A percentile compares a stretch with the other conserved stretches of the same genome.
phyloP scores from a whole-genome alignment of 257 asterid species.

The Fraxinus pennsylvanica region DNA sequence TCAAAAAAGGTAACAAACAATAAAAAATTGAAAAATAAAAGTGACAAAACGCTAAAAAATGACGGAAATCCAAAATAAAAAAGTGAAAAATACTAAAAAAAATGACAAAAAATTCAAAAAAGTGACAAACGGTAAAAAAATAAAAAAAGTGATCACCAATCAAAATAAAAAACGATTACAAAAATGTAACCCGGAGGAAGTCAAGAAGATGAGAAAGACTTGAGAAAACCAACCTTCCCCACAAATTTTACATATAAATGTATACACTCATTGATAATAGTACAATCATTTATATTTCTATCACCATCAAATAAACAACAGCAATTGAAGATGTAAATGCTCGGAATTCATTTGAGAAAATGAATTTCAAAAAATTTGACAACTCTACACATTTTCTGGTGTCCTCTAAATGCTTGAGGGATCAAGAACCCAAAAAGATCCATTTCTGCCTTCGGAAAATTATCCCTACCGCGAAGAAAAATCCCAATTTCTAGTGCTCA shows the following conservation, averaged over 20 bases:
- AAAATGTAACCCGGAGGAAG: no score
- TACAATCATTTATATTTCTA: background rate
- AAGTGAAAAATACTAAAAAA: no score
- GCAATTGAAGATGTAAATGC: background rate
- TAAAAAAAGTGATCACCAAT: no score
- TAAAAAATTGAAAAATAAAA: no score
- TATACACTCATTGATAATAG: background rate
- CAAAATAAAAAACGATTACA: no score
- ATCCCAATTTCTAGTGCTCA: background rate
- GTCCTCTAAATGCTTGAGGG: conserved; percentile 19
- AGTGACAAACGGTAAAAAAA: no score
- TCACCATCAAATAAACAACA: background rate
- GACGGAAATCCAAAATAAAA: no score
- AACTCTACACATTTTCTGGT: background rate
- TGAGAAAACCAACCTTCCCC: background rate
- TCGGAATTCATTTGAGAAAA: conserved; percentile 1
- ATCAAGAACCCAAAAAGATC: conserved; percentile 28
- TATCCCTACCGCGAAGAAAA: background rate
- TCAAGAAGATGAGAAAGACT: background rate
- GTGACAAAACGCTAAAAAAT: no score
- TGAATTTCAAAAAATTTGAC: background rate
- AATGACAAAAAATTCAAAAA: no score
- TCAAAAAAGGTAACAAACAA: no score
- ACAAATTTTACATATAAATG: background rate
- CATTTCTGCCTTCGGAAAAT: background rate